Evolutionary conservation across 306 rosid species (phyloP), one percentile per base, ranked within the genome.

Genomic region (Vigna trinervia): DNA sequence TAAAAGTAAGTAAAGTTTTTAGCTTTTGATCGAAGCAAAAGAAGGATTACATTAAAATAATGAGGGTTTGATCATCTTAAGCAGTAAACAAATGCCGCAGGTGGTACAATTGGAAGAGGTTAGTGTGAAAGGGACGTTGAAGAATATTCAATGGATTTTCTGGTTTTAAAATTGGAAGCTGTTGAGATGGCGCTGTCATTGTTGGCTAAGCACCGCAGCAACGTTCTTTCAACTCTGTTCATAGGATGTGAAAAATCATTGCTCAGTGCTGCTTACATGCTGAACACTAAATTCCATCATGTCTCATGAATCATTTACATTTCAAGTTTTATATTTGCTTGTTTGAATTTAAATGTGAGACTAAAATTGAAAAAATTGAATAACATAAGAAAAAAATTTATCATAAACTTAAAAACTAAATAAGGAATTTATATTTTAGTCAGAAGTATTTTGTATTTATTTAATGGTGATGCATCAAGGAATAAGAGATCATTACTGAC

Each of bases 151-250:
- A 51, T 72, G 64, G 46, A 39, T 74, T 12, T 63, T 76, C 74
- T 61, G 43, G 23, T 52, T 76, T 83, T 72, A 46, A 79, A 81
- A 69, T 78, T 20, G 48, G 86, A 59, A 77, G 92, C 78, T 81
- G 88, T 83, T 86, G 78, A 84, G 85, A 78, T 51, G 86, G 76
- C 20, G 72, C 79, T 89, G 78, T 91, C 88, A 70, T 60, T 60
- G 75, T 26, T 69, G 81, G 69, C 74, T 64, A 48, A 82, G 70
- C 58, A 74, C 39, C 20, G 32, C 79, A 66, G 5, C 77, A 75
- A 73, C 34, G 71, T 75, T 78, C 30, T 28, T 75, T 78, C 76
- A 57, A 45, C 76, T 63, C 76, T 53, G 28, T 69, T 56, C 41
- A 23, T 45, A 10, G 8, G 28, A 63, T 50, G 17, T 38, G 53